Percentiles rank a stretch among this genome's conserved stretches.
Conservation (phyloP, 176 grass and related monocot genomes). For the Elymus sibiricus region DNA sequence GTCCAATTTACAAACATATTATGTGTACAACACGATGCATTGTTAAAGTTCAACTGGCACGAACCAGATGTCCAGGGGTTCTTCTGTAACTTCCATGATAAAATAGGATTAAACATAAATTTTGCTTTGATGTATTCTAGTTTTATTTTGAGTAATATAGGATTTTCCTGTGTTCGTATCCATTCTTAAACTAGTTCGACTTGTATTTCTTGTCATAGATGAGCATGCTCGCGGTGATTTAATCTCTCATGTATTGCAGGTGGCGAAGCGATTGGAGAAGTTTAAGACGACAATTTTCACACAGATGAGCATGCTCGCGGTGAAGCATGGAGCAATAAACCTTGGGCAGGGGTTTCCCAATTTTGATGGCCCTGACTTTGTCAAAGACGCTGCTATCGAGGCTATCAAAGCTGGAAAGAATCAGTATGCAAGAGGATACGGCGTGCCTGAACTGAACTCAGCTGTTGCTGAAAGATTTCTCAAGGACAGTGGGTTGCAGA, state of each 20-base stretch:
- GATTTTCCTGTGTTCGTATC: not conserved
- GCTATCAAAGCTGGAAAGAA: slow-evolving; percentile 87
- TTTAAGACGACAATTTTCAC: slow-evolving; percentile 99
- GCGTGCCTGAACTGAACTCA: slow-evolving; percentile 75
- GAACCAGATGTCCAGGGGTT: not conserved
- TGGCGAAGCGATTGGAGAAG: slow-evolving; percentile 86
- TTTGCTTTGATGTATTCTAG: not conserved
- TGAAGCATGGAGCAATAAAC: slow-evolving; percentile 94
- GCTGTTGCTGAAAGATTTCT: slow-evolving; percentile 67
- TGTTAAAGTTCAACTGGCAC: not conserved
- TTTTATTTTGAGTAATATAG: not conserved
- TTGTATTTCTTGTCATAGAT: not conserved
- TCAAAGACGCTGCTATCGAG: slow-evolving; percentile 88
- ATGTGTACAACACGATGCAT: not conserved
- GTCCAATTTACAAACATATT: not conserved
- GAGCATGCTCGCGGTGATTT: not conserved
- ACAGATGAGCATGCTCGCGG: slow-evolving; percentile 96
- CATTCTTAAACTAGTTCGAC: slow-evolving; percentile 6
- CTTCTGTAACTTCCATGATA: not conserved
- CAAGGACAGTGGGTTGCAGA: slow-evolving; percentile 72
- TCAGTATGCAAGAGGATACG: slow-evolving; percentile 94
- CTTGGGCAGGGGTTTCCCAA: slow-evolving; percentile 98
- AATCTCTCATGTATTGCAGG: slow-evolving; percentile 41
- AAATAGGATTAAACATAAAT: not conserved
- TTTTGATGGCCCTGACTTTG: slow-evolving; percentile 92